Evolutionary conservation across 768 basidiomycete genomes (phyloP).

Genomic region (Baorangia bicolor): DNA sequence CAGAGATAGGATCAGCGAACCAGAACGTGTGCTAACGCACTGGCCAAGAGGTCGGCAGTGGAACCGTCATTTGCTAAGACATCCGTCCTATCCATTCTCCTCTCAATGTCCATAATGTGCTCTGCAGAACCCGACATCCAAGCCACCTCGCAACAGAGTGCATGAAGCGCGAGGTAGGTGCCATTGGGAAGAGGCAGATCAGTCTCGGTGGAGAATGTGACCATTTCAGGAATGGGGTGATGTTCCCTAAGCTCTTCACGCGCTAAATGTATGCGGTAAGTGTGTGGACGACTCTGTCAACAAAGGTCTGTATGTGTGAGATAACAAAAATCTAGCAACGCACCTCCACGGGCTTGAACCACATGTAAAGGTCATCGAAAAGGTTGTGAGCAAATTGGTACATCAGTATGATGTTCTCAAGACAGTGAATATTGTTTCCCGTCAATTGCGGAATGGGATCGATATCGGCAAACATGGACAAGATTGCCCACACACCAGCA

Average conservation of each 20-base stretch:
- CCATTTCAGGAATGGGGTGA: background rate
- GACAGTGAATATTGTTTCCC: background rate
- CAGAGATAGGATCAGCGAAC: no score
- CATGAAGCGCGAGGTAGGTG: background rate
- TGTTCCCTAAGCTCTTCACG: no score
- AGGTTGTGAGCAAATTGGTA: no score
- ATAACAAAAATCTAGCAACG: no score
- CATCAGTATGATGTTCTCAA: background rate
- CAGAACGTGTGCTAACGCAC: background rate
- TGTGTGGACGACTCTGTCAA: background rate
- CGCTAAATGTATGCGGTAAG: background rate
- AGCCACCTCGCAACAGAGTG: conserved; percentile 7
- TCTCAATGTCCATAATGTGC: conserved; percentile 3
- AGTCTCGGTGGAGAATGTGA: background rate
- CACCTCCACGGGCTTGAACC: conserved; percentile 7
- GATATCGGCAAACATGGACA: background rate
- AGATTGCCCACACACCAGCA: background rate
- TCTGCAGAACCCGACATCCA: conserved; percentile 8
- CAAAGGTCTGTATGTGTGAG: no score
- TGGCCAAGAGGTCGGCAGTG: background rate
- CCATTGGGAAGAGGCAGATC: background rate
- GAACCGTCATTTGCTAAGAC: background rate
- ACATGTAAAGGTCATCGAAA: background rate
- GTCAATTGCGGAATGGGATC: background rate
- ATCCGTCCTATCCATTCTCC: background rate